These are phyloP conservation scores for Tagetes erecta DNA, from an alignment of 129 eudicot genomes.

Conservation along the genomic window DNA sequence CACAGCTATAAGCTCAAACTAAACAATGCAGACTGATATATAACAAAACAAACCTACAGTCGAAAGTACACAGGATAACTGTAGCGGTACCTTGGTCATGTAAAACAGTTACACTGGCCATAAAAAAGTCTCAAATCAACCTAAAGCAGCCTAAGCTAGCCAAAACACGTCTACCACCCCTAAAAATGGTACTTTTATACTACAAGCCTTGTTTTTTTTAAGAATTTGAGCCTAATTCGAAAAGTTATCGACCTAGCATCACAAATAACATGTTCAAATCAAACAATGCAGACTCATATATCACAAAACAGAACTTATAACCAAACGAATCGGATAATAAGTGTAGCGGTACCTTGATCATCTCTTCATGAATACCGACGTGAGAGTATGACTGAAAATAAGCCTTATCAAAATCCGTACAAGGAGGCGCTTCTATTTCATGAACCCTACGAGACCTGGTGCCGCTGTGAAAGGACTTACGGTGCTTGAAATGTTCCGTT, in stretches of 20 bases:
- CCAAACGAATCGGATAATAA: neutral
- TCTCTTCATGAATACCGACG: slow-evolving; percentile 95
- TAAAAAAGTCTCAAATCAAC: no score
- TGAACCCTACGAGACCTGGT: slow-evolving; percentile 63
- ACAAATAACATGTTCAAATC: neutral
- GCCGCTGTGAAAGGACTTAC: slow-evolving; percentile 45
- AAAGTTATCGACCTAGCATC: neutral
- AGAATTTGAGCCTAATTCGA: no score
- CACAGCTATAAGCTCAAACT: neutral
- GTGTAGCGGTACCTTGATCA: slow-evolving; percentile 71
- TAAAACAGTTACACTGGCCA: no score
- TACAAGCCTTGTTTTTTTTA: no score
- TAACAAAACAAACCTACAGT: no score
- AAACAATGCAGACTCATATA: slow-evolving; percentile 26
- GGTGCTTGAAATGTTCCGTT: slow-evolving; percentile 36
- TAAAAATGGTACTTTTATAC: no score
- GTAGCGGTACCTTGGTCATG: no score
- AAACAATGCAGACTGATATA: slow-evolving; percentile 13
- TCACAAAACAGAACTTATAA: slow-evolving; percentile 3
- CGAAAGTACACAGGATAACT: no score
- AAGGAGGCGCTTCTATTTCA: slow-evolving; percentile 48
- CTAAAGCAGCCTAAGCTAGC: no score
- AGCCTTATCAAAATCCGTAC: slow-evolving; percentile 89
- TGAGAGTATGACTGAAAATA: slow-evolving; percentile 89
- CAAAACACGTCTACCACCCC: no score